Evolutionary conservation across 1,139 yeast species (phyloP).

Genomic region (Yueomyces sp.): DNA sequence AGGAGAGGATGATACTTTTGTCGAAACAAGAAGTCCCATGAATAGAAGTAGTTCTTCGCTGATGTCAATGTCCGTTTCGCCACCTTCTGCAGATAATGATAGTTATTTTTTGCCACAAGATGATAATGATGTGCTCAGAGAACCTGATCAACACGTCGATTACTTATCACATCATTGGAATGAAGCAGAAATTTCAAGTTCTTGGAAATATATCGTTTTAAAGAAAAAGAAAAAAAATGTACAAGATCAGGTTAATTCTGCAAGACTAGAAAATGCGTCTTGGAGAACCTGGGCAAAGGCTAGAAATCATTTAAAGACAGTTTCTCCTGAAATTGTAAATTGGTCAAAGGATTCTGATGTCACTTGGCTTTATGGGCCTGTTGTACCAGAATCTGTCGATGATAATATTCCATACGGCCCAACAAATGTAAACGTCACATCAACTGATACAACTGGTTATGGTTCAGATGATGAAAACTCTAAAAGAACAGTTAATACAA

Average conservation of each 20-base stretch:
- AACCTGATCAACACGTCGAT: slow-evolving; percentile 86
- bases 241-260: slow-evolving; percentile 46
- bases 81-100: slow-evolving; percentile 28
- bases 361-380: slow-evolving; percentile 69
- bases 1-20: no score
- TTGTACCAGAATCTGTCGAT: slow-evolving; percentile 15
- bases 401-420: slow-evolving; percentile 5
- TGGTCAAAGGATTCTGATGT: slow-evolving; percentile 77
- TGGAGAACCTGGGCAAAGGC: slow-evolving; percentile 89
- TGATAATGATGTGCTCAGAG: slow-evolving; percentile 68
- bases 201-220: slow-evolving; percentile 86
- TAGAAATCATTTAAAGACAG: slow-evolving; percentile 49
- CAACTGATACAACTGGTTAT: slow-evolving; percentile 10
- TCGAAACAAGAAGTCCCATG: slow-evolving; percentile 1
- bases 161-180: slow-evolving; percentile 93
- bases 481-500: slow-evolving; percentile 10
- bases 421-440: slow-evolving; percentile 2
- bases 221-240: slow-evolving; percentile 41
- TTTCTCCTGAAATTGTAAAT: slow-evolving; percentile 60
- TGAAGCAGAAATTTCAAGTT: slow-evolving; percentile 80
- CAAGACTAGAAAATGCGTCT: slow-evolving; percentile 65
- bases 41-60: slow-evolving; percentile 1
- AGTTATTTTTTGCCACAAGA: slow-evolving; percentile 49
- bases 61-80: slow-evolving; percentile 19
- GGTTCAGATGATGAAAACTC: slow-evolving; percentile 31